Evolutionary conservation across 495 filamentous ascomycete genomes (phyloP), one percentile per base, ranked within the genome.

Genomic region (Melanomma pulvis-pyrius): DNA sequence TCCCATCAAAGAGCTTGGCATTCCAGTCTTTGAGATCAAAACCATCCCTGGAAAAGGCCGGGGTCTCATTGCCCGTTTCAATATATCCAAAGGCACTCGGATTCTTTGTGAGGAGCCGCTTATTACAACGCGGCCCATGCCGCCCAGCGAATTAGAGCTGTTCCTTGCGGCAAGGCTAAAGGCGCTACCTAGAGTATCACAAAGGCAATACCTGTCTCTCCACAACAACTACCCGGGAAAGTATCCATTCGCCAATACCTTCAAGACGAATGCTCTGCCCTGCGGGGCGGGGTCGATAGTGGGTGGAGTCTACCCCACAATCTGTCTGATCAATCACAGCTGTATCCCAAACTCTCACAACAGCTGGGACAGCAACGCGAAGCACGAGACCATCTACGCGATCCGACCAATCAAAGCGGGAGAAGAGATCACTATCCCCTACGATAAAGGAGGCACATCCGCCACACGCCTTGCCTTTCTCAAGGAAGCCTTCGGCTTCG

Each of bases 181-280:
- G 47, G 65, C 63, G 6, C 65, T 78, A 22, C 39, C 78, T 1
- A 77, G 75, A 48, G 63, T 65, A 26, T 67, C 73, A 34, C 80
- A 81, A 68, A 74, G 77, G 24, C 61, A 74, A 25, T 81, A 79
- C 67, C 69, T 80, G 39, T 71, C 60, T 30, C 72, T 82, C 2
- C 77, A 77, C 62, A 82, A 82, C 67, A 79, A 75, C 63, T 77
- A 70, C 59, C 77, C 77, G 24, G 50, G 75, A 41, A 59, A 71
- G 65, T 39, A 65, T 30, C 67, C 67, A n/a, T 69, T 69, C 46
- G 54, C 34, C 47, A 47, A 48, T 26, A 69, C 55, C 26, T 41
- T 65, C 24, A 69, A 65, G 67, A 69, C 67, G 13, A 69, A 69
- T 46, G 67, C 67, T 19, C 61, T 69, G 50, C 54, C 67, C 4